Base-by-base conservation (phyloP, 2,329 filamentous ascomycete species). In the Xylaria sp. region DNA sequence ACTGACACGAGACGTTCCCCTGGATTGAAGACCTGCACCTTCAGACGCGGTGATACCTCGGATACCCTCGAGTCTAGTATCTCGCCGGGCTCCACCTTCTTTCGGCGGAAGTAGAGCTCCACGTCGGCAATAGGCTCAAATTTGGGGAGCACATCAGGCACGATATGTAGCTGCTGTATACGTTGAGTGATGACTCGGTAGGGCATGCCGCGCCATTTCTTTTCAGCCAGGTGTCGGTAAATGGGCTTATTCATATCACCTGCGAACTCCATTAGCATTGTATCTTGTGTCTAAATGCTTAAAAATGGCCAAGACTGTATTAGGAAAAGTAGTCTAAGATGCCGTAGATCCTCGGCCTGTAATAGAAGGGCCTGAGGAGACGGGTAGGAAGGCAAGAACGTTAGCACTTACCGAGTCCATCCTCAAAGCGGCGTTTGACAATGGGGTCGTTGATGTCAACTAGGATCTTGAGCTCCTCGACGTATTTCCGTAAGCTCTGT, bases 241-340 rank as follows among this genome's bases (percentile, higher is more conserved):
- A 99, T 94, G 71, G 95, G 95, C 81, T 97, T 97, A 83, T 89
- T 91, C 93, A 98, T 95, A 81, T 98, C 94, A 72, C 92, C 94
- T 97, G 73, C 5, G 33, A 20, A 53, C 15, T n/a, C 13, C 54
- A 65, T 78, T 73, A 76, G 71, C n/a, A 61, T 44, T 20, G 17
- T 17, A n/a, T 26, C 44, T 0, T 15, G 13, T 31, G 10, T 7
- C 31, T 15, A 10, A 7, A 33, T 33, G 15, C 6, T n/a, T 6
- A 3, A 28, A 33, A 5, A n/a, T 10, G 9, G 28, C 7, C 28
- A 53, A n/a, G 13, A 13, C 23, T 13, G 15, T 5, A 17, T 17
- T 33, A 26, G n/a, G 7, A 31, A 1, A 31, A 17, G 17, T n/a
- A 31, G 13, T 7, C 11, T 51, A 31, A 4, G 3, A 13, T n/a